Evolutionary conservation across 2,329 filamentous ascomycete species (phyloP), one percentile per base, ranked within the genome.

Genomic region (Byssoonygena ceratinophila): DNA sequence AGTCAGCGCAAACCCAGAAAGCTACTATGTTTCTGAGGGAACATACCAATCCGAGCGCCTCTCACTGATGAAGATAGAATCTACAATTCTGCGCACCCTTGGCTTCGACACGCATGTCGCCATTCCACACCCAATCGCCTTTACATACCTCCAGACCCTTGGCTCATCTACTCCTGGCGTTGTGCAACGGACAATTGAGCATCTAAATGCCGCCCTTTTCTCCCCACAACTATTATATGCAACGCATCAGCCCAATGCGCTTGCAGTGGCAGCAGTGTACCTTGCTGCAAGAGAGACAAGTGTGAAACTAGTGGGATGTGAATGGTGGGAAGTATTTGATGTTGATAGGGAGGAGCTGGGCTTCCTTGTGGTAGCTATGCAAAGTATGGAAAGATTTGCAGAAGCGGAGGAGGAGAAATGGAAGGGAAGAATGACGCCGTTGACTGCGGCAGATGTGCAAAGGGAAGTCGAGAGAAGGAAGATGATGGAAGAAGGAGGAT

Each of bases 251-350:
- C 91, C 92, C 1, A 79, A 85, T 56, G 80, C 83, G 22, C 74
- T 98, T 8, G 91, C 92, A 3, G 87, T 88, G 1, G 87, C 90
- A 1, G 87, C 90, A 0, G 85, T 96, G 29, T 98, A 97, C 65
- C 80, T 88, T n/a, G 87, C 91, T 0, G 85, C 88, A 0, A 78
- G 83, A 41, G 89, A 97, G 59, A 67, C 80, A 1, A 82, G 78
- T 0, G 80, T 85, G 11, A 89, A 87, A 66, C 76, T 96, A 70
- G 88, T 91, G 0, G 85, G 85, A 57, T 80, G 79, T 45, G 83
- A 87, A 57, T 98, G 92, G 92, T 98, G 92, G 92, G 90, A 96
- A 68, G 87, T 97, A 0, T 97, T 97, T 66, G 92, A 98, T 68
- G 87, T 92, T 6, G 90, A 96, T 62, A 77, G 92, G 47, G 92